phyloP scores from a whole-genome alignment of 2,329 filamentous ascomycete species.

The Diaporthe citri region DNA sequence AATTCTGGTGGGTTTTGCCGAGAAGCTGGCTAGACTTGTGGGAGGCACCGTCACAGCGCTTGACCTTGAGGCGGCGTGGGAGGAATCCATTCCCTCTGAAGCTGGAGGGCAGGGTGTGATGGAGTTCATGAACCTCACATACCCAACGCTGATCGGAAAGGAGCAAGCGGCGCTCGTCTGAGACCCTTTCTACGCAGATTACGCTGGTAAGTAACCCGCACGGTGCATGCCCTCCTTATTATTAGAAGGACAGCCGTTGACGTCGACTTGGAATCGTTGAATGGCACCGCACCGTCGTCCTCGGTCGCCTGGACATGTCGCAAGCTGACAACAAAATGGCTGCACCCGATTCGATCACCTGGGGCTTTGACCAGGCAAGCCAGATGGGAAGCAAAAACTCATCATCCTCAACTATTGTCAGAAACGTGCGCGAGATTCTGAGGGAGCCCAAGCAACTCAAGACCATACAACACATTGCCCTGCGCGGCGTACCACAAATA shows the following conservation, averaged over 20 bases:
- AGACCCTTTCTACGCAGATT: background rate
- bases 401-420: background rate
- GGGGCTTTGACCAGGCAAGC: background rate
- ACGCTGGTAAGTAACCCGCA: background rate
- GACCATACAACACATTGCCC: background rate
- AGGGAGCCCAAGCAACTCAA: background rate
- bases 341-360: background rate
- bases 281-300: background rate
- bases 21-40: background rate
- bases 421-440: background rate
- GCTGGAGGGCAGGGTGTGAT: background rate
- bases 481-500: slow-evolving; percentile 1
- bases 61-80: background rate
- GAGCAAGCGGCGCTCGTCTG: background rate
- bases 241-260: background rate
- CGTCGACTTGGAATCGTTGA: background rate
- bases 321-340: background rate
- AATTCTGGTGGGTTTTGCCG: background rate
- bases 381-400: background rate
- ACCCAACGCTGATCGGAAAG: background rate
- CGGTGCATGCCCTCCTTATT: background rate
- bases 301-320: background rate
- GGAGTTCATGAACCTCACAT: slow-evolving; percentile 8
- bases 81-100: background rate
- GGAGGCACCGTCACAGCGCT: background rate